Conservation (phyloP, 169 alveolate genomes). For the Theileria orientalis region DNA sequence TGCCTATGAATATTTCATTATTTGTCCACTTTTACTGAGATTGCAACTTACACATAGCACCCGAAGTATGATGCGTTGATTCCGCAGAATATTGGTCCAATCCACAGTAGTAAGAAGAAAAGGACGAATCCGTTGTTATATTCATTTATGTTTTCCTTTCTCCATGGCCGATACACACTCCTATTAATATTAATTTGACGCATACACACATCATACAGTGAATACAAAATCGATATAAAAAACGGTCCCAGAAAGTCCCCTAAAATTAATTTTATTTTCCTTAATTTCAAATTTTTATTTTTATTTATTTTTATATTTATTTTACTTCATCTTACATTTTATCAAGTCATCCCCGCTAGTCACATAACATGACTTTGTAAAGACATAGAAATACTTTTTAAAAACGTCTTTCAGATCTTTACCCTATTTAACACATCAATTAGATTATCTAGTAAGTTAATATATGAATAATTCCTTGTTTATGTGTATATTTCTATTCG, state of each 20-base stretch:
- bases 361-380: constrained; percentile 26
- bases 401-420: constrained; percentile 2
- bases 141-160: background rate
- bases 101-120: constrained; percentile 45
- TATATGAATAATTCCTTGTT: background rate
- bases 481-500: background rate
- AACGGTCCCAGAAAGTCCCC: constrained; percentile 63
- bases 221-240: constrained; percentile 35
- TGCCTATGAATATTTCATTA: constrained; percentile 6
- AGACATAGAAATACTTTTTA: constrained; percentile 9
- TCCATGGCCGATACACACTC: constrained; percentile 33
- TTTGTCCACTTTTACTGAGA: background rate
- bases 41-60: constrained; percentile 18
- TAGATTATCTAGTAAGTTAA: background rate
- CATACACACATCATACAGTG: constrained; percentile 32
- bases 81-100: constrained; percentile 20
- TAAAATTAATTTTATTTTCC: background rate
- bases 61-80: constrained; percentile 40
- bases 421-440: constrained; percentile 13
- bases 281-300: background rate
- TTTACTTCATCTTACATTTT: constrained; percentile 18
- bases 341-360: constrained; percentile 20
- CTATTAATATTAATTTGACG: constrained; percentile 9
- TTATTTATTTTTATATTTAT: background rate
- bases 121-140: constrained; percentile 16